Conservation (phyloP, 1,284 basidiomycete genomes). For the Trichosporon sp. region DNA sequence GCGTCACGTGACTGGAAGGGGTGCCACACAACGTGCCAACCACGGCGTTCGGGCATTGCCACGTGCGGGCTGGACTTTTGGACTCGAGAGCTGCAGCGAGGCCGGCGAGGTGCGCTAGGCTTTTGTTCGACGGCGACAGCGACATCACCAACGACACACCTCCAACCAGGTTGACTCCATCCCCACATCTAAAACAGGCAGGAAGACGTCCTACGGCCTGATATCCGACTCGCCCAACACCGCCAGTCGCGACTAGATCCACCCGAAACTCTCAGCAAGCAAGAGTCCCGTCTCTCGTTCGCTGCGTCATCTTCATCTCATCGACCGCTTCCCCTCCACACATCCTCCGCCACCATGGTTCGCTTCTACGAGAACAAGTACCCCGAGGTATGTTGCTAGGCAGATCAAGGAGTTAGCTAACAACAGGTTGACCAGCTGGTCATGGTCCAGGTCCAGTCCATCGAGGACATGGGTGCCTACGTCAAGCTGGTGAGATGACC, state of each 20-base stretch:
- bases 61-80: conserved; percentile 8
- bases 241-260: conserved; percentile 18
- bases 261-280: background rate
- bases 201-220: background rate
- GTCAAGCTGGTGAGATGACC: conserved; percentile 78
- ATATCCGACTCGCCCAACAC: conserved; percentile 7
- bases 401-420: conserved; percentile 17
- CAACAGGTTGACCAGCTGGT: conserved; percentile 88
- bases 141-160: conserved; percentile 13
- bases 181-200: conserved; percentile 14
- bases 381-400: conserved; percentile 53
- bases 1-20: background rate
- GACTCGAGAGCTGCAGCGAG: conserved; percentile 5
- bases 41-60: conserved; percentile 19
- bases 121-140: conserved; percentile 19
- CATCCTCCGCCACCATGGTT: conserved; percentile 43
- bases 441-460: conserved; percentile 99
- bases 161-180: background rate
- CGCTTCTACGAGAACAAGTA: conserved; percentile 60
- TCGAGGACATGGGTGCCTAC: conserved; percentile 99
- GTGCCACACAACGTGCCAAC: conserved; percentile 23
- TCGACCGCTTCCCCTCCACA: conserved; percentile 5
- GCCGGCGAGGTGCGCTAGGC: conserved; percentile 10
- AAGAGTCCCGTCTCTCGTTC: conserved; percentile 28
- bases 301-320: conserved; percentile 5